Base-by-base conservation (phyloP, 1,139 yeast species). In the Yamadazyma aaseri region DNA sequence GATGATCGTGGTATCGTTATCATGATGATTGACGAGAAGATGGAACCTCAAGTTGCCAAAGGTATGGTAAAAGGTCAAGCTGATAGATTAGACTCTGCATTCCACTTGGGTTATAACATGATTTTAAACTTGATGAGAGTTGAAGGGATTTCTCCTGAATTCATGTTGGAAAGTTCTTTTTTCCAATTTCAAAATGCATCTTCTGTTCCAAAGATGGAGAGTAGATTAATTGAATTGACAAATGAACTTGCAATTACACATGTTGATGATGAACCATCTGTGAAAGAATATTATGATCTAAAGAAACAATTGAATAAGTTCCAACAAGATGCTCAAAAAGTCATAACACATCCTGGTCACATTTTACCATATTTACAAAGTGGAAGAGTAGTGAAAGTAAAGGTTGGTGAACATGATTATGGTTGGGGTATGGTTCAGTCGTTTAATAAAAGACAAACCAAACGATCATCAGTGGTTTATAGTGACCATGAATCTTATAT, bases 11-110 rank as follows among this genome's bases (percentile, higher is more conserved):
- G 99, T 65, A 90, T 92, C 58, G 98, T 94, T 35, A 92, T 94
- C 50, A 85, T 94, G 86, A 94, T 94, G 98, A 89, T 92, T 59
- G 97, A 92, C 58, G 97, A 92, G 57, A 92, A 90, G 55, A 94
- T 94, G 98, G 98, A 94, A 59, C 98, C 98, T 4, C 95, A 89
- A 50, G 96, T 92, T 25, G 98, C 98, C 13, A 94, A 94, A 58
- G 97, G 97, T 3, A 94, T 94, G 98, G 97, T 94, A 13, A 90
- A 90, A 56, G 99, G 99, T 52, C 96, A 87, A 56, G 96, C 97
- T 20, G 97, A 92, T 60, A 72, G 97, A 47, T 72, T 92, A 41
- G 97, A 92, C 53, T 90, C 97, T 18, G 97, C 97, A 0, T 92
- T 92, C 75, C 97, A 90, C 57, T 67, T 94, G 43, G 96, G 97